These are phyloP conservation scores for Candida endomychidarum DNA, from an alignment of 805 yeast species.

Conservation along the genomic window DNA sequence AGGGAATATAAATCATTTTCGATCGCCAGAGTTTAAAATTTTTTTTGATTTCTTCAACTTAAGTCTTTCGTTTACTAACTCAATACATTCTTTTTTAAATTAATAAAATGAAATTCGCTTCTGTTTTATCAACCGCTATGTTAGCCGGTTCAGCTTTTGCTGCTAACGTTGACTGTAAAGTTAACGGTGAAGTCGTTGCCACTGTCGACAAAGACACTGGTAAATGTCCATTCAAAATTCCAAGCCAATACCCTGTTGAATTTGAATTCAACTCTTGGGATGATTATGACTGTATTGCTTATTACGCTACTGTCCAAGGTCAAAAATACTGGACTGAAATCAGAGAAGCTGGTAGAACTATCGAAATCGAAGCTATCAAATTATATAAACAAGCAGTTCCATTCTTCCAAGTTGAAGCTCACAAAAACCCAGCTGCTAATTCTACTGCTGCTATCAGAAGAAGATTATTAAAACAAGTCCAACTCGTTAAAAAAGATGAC, in stretches of 20 bases:
- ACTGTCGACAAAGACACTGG: conserved; percentile 43
- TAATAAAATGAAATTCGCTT: conserved; percentile 14
- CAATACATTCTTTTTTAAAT: conserved; percentile 8
- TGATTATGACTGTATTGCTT: conserved; percentile 33
- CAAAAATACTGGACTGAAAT: conserved; percentile 36
- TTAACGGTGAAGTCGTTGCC: conserved; percentile 31
- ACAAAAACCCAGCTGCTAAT: conserved; percentile 31
- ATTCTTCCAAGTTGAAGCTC: conserved; percentile 28
- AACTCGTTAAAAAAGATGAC: conserved; percentile 31
- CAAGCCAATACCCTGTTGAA: conserved; percentile 24
- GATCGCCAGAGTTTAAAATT: conserved; percentile 1
- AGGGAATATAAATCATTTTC: neutral
- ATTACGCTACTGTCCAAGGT: conserved; percentile 27
- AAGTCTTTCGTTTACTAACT: conserved; percentile 9
- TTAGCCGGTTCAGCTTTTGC: conserved; percentile 24
- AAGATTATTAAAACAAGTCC: conserved; percentile 31
- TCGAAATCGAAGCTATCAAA: conserved; percentile 31
- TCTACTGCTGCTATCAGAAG: conserved; percentile 40
- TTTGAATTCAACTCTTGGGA: conserved; percentile 27
- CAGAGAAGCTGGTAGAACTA: conserved; percentile 29
- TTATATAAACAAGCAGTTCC: conserved; percentile 26
- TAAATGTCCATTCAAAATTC: conserved; percentile 35
- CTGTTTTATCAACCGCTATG: conserved; percentile 12
- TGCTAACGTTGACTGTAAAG: conserved; percentile 37
- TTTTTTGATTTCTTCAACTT: neutral